These are phyloP conservation scores for Lipomyces spencermartinsiae DNA, from an alignment of 805 yeast species.

Conservation along the genomic window DNA sequence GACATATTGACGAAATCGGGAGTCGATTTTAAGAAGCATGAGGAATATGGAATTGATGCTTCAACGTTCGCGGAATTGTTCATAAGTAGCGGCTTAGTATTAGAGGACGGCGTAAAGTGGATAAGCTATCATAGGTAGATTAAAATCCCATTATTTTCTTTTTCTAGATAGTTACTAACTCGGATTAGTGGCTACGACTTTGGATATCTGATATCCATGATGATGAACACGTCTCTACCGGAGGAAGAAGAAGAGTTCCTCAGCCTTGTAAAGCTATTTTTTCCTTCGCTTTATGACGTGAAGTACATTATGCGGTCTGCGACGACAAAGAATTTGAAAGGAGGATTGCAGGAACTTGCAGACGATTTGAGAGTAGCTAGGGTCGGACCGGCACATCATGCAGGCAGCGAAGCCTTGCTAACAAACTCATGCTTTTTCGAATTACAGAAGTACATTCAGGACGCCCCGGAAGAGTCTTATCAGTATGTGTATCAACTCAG, in stretches of 20 bases:
- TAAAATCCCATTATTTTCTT: background rate
- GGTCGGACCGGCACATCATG: conserved; percentile 48
- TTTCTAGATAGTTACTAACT: background rate
- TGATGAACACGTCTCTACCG: conserved; percentile 80
- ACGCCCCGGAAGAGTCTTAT: conserved; percentile 25
- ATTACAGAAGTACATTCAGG: conserved; percentile 40
- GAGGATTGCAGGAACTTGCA: conserved; percentile 50
- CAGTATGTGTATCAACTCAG: conserved; percentile 9
- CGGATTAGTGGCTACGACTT: conserved; percentile 80
- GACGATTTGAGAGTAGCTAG: conserved; percentile 52
- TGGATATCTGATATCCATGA: conserved; percentile 81
- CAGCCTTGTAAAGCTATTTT: conserved; percentile 69
- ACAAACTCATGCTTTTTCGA: conserved; percentile 54
- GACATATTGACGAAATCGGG: conserved; percentile 83
- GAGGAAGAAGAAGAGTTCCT: conserved; percentile 78
- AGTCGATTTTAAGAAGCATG: conserved; percentile 76
- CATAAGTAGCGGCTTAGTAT: conserved; percentile 82
- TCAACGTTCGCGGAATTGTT: conserved; percentile 82
- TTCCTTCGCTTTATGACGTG: conserved; percentile 85
- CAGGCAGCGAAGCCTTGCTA: conserved; percentile 54
- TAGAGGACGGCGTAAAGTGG: conserved; percentile 80
- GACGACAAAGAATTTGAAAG: conserved; percentile 39
- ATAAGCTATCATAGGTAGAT: conserved; percentile 76
- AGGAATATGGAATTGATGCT: conserved; percentile 76
- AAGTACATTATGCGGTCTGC: conserved; percentile 56